phyloP scores from a whole-genome alignment of 192 early-diverging fungal genomes.

The Coemansia sp. region DNA sequence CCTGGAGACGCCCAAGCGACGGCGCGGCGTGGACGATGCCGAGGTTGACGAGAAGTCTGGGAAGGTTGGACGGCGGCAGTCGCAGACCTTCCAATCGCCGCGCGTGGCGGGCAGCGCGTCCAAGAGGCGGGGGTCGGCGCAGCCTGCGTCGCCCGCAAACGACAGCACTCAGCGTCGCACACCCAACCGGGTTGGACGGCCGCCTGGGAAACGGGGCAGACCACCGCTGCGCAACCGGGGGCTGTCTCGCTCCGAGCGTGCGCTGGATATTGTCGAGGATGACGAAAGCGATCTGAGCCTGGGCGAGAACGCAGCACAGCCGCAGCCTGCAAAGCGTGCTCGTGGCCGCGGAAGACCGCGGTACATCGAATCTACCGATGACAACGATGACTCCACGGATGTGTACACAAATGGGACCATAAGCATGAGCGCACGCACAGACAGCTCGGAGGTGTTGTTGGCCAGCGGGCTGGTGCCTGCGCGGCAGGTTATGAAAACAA shows the following conservation, averaged over 20 bases:
- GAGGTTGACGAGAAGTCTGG: not conserved
- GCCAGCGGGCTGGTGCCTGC: constrained; percentile 3
- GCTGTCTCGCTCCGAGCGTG: not conserved
- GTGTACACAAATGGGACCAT: constrained; percentile 3
- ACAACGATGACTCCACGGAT: constrained; percentile 2
- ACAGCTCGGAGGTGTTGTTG: constrained; percentile 9
- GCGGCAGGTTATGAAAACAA: not conserved
- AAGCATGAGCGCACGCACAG: not conserved
- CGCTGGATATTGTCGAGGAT: constrained; percentile 3
- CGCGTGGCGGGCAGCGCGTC: not conserved
- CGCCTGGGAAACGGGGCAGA: not conserved
- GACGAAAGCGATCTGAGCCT: not conserved
- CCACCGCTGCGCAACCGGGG: constrained; percentile 7
- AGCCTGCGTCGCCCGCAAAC: no score
- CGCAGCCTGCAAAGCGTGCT: not conserved
- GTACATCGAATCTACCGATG: constrained; percentile 8
- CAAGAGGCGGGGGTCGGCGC: not conserved
- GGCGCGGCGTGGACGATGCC: not conserved
- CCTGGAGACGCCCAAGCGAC: constrained; percentile 5
- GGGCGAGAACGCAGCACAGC: not conserved
- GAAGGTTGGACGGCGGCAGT: constrained; percentile 14
- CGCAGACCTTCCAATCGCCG: constrained; percentile 5
- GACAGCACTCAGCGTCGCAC: not conserved
- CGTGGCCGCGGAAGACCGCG: constrained; percentile 5
- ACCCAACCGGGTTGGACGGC: not conserved